Conservation (phyloP, 78 protist genomes). For the Protostelium mycophagum region DNA sequence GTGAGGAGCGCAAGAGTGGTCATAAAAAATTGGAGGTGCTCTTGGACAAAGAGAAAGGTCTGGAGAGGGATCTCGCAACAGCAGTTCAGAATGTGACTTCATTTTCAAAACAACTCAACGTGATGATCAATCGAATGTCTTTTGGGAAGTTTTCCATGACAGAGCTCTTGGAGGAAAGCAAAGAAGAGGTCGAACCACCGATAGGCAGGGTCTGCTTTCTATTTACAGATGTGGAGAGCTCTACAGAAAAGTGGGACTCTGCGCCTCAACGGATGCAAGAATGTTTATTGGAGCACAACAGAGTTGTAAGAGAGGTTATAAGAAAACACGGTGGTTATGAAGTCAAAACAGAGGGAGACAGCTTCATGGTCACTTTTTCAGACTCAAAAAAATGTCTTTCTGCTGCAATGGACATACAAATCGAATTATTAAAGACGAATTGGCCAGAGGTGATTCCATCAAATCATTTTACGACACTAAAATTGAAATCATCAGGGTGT, state of each 20-base stretch:
- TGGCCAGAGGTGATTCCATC: neutral
- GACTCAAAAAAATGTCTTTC: neutral
- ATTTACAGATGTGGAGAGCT: neutral
- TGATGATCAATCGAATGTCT: neutral
- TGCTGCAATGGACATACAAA: neutral
- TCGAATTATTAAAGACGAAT: neutral
- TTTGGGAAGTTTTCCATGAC: neutral
- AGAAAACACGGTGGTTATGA: conserved; percentile 20
- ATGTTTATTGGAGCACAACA: conserved; percentile 23
- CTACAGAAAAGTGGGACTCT: neutral
- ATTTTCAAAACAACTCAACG: neutral
- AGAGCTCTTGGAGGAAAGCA: neutral
- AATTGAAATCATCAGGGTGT: neutral
- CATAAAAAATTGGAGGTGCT: neutral
- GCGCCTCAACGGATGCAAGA: conserved; percentile 16
- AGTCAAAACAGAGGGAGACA: conserved; percentile 55
- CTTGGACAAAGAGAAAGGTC: neutral
- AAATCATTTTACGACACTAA: neutral
- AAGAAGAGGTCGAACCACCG: neutral
- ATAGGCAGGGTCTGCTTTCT: neutral
- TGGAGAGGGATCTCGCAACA: neutral
- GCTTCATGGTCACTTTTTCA: conserved; percentile 40
- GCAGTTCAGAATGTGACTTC: neutral
- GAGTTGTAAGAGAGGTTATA: conserved; percentile 3
- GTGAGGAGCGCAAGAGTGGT: neutral